Base-by-base conservation (phyloP, 106 monocot genomes). In the Chionographis japonica region DNA sequence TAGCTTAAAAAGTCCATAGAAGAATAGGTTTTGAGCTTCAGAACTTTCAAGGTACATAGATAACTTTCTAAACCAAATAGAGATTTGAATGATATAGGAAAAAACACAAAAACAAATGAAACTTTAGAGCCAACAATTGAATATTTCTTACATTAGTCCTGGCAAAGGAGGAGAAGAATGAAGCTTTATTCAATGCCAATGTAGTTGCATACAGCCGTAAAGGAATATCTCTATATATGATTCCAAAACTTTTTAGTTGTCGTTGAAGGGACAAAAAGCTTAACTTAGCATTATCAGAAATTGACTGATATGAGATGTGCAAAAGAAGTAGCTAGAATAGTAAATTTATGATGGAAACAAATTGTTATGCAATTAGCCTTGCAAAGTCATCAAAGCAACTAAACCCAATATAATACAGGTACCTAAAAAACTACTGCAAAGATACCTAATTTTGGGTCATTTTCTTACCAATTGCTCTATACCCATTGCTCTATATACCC, bases 61-160 rank as follows among this genome's bases (percentile, higher is more conserved):
- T 0, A 10, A 46, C 46, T 46, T 46, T 6, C 5, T 46, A 46
- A 10, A 6, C 5, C 9, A 10, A 46, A 6, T 2, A 46, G 46
- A 46, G 46, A 46, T 46, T 6, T 46, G 46, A 46, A 46, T 46
- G 20, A 15, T 77, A 52, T 7, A 43, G 1, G 16, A 46, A 53
- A n/a, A 68, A 59, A 41, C 36, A 39, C 27, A 27, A 27, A 27
- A 27, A 27, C 27, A 27, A 27, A 27, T 1, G 27, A 27, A 27
- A 27, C 27, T 27, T 27, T 27, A 27, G 27, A 27, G 1, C 27
- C 27, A 27, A n/a, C 3, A 65, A 60, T 43, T 15, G 9, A 20
- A 37, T n/a, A 61, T 37, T 42, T 13, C 87, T 87, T 77, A 98
- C 97, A 56, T 90, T 89, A 17, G 69, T 68, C 86, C 84, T 79